Conservation (phyloP, 306 rosid species). For the Delonix regia region DNA sequence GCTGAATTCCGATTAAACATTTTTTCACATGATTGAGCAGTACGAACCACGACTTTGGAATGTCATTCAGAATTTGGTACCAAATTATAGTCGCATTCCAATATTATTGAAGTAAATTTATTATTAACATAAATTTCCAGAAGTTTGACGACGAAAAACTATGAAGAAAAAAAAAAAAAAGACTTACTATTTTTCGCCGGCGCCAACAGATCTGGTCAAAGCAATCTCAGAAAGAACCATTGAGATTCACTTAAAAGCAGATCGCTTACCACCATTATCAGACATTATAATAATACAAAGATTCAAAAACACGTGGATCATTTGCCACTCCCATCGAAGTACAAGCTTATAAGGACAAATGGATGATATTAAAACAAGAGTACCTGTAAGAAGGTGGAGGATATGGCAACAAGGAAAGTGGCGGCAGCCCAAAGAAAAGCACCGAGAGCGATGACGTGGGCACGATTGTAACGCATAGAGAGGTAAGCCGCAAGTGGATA, state of each 20-base stretch:
- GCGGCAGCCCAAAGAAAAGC: constrained; percentile 82
- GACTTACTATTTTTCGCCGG: neutral
- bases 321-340: no score
- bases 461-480: constrained; percentile 64
- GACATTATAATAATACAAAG: neutral
- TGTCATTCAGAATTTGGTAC: neutral
- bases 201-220: neutral
- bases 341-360: no score
- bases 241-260: neutral
- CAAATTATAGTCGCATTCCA: neutral
- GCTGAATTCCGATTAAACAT: no score
- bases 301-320: no score
- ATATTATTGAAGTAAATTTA: neutral
- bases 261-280: neutral
- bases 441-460: constrained; percentile 71
- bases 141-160: neutral
- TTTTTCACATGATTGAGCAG: no score
- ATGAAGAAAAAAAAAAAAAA: no score
- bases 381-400: constrained; percentile 72
- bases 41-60: no score
- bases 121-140: neutral
- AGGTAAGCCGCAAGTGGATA: constrained; percentile 61
- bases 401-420: constrained; percentile 68
- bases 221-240: neutral
- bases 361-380: neutral